Percentiles rank a stretch among this genome's conserved stretches.
These are phyloP conservation scores for Apophysomyces sp. DNA, from an alignment of 371 early-diverging fungal species.

Conservation along the genomic window DNA sequence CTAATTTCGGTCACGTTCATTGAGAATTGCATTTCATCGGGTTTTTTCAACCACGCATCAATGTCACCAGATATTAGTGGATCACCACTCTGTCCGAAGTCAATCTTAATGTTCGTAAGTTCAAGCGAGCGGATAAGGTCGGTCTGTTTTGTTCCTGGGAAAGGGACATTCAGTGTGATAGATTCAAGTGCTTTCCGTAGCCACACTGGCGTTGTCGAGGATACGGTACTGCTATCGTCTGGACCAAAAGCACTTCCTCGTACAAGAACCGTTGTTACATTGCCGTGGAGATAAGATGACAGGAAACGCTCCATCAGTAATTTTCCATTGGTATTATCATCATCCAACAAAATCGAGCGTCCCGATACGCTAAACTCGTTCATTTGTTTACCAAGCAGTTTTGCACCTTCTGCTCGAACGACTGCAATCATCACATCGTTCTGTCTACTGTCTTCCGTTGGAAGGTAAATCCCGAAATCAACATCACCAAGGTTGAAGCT, in stretches of 20 bases:
- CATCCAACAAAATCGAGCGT: conserved; percentile 31
- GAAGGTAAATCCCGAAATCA: conserved; percentile 46
- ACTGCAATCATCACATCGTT: conserved; percentile 41
- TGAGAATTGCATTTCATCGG: conserved; percentile 43
- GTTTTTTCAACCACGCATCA: conserved; percentile 30
- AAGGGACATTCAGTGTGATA: conserved; percentile 35
- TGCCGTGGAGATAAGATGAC: conserved; percentile 40
- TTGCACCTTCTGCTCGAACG: conserved; percentile 36
- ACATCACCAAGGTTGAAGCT: conserved; percentile 43
- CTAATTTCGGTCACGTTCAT: conserved; percentile 38
- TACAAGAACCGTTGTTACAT: conserved; percentile 29
- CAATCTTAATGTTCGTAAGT: conserved; percentile 39
- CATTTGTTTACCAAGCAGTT: conserved; percentile 32
- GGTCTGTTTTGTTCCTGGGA: conserved; percentile 42
- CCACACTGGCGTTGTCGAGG: conserved; percentile 32
- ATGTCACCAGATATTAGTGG: conserved; percentile 42
- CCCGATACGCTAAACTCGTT: conserved; percentile 43
- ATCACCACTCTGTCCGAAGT: conserved; percentile 23
- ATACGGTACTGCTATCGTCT: conserved; percentile 8
- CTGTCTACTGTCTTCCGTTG: conserved; percentile 7
- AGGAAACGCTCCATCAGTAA: conserved; percentile 33
- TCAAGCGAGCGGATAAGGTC: conserved; percentile 40
- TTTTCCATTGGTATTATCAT: conserved; percentile 13
- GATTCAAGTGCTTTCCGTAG: conserved; percentile 36
- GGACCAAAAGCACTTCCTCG: conserved; percentile 39